These are phyloP conservation scores for Aspergillus ustus DNA, from an alignment of 2,329 filamentous ascomycete genomes.

Conservation along the genomic window DNA sequence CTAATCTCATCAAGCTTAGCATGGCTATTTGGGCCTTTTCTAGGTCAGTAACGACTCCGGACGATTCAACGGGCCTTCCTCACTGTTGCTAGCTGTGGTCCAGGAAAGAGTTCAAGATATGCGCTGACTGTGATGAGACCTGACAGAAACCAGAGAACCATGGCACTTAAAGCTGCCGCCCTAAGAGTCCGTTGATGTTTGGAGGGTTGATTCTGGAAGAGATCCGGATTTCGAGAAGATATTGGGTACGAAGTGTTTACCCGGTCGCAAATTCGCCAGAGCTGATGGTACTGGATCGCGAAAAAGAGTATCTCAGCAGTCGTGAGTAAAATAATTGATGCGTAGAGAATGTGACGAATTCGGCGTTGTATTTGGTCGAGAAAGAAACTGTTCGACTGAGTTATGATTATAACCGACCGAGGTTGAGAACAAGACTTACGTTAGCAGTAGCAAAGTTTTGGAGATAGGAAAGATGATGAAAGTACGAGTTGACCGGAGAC, in stretches of 20 bases:
- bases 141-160: background rate
- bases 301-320: background rate
- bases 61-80: background rate
- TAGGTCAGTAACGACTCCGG: background rate
- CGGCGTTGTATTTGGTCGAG: background rate
- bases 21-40: background rate
- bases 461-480: background rate
- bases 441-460: conserved; percentile 1
- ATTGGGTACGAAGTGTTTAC: background rate
- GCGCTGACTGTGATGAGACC: background rate
- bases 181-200: background rate
- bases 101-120: background rate
- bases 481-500: too few species aligned
- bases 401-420: background rate
- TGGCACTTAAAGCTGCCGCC: background rate
- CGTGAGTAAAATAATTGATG: background rate
- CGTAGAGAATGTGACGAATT: background rate
- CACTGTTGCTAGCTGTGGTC: background rate
- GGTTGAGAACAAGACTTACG: background rate
- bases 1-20: background rate
- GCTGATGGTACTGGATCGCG: background rate
- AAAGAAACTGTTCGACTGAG: background rate
- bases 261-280: background rate
- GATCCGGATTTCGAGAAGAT: background rate
- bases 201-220: background rate